phyloP scores from a whole-genome alignment of 306 rosid genomes.

The Adenanthera pavonina region DNA sequence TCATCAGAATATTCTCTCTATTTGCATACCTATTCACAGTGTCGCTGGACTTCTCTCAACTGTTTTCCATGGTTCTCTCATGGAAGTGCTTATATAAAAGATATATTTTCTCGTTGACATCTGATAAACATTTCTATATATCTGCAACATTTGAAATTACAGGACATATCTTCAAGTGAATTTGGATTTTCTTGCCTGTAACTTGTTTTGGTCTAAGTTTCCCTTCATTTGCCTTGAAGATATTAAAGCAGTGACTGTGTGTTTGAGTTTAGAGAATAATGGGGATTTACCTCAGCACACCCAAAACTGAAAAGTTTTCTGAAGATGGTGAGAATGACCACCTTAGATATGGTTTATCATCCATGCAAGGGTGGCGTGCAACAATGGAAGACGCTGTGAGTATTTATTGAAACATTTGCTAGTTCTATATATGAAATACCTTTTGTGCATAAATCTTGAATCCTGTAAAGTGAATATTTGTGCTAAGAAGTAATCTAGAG shows the following conservation, averaged over 20 bases:
- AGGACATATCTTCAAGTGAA: background rate
- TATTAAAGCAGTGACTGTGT: conserved; percentile 25
- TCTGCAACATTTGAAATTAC: conserved; percentile 9
- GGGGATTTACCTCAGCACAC: conserved; percentile 86
- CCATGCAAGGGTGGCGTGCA: conserved; percentile 99
- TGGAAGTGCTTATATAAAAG: background rate
- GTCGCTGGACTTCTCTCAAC: background rate
- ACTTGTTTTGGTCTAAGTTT: conserved; percentile 12
- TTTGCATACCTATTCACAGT: background rate
- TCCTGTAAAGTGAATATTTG: conserved; percentile 19
- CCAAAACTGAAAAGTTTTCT: conserved; percentile 86
- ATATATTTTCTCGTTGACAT: background rate
- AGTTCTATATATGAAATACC: conserved; percentile 28
- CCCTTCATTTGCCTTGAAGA: conserved; percentile 16
- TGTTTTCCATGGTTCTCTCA: background rate
- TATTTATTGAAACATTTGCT: conserved; percentile 32
- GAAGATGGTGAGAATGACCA: conserved; percentile 77
- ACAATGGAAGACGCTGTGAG: conserved; percentile 99
- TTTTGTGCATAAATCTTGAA: background rate
- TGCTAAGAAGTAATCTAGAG: conserved; percentile 24
- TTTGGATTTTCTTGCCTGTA: conserved; percentile 1
- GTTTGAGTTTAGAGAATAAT: conserved; percentile 48
- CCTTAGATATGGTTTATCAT: conserved; percentile 85
- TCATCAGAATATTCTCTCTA: background rate
- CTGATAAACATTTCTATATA: conserved; percentile 2